Evolutionary conservation across 768 basidiomycete genomes (phyloP), one percentile per base, ranked within the genome.

Genomic region (Mrakia gelida): DNA sequence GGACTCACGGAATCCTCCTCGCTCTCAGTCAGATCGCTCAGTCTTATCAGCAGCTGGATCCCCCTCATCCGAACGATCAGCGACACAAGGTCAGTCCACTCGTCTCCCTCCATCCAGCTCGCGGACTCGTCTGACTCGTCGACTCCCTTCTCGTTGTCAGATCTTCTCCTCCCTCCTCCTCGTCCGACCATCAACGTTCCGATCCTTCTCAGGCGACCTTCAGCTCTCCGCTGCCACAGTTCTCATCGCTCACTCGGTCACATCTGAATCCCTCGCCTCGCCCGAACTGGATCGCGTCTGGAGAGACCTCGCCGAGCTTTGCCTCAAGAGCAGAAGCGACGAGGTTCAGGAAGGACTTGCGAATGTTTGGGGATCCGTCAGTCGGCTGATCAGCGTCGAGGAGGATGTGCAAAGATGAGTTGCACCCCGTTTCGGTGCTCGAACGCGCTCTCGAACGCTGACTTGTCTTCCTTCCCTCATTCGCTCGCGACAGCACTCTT

Each of bases 1-100:
- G 92, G 81, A 85, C 95, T 15, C 95, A 98, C 82, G 96, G 96
- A 2, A 90, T 88, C 13, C 84, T 98, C n/a, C 85, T 90, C 32
- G 90, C 89, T 1, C 86, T 98, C 34, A 87, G 88, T 11, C 91
- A 94, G 82, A 86, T 98, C 23, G 90, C 93, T 0, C 82, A 85
- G n/a, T 90, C 90, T 2, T 90, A 87, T 80, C 85, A 83, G 23
- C 82, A 87, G 81, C 82, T 81, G 41, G 83, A 79, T 21, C 43
- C 71, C 23, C 72, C 43, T 26, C 34, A 65, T 41, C 81, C 82
- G 80, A 82, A 83, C 75, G 87, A 87, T 73, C 81, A 80, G 67
- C 84, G 83, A 73, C 85, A 86, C 67, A 85, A 78, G 73, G 21
- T 49, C 8, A 0, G 81, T 38, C 76, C 59, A n/a, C 52, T 38